These are phyloP conservation scores for Pseudonitzschia delicatissima DNA, from an alignment of 108 stramenopile species.

Conservation along the genomic window DNA sequence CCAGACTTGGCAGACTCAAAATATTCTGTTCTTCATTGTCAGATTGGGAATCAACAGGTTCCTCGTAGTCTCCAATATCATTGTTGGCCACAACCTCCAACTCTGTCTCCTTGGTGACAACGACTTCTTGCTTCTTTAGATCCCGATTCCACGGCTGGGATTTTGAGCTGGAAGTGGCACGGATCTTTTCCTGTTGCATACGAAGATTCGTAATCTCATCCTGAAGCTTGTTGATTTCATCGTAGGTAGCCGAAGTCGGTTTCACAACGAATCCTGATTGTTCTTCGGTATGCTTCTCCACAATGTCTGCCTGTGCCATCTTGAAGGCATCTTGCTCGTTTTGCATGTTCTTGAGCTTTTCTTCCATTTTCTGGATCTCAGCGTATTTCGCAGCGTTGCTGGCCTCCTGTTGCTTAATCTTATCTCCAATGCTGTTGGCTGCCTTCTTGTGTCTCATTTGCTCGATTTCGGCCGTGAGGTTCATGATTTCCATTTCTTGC, in stretches of 20 bases:
- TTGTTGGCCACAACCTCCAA: neutral
- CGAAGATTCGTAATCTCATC: neutral
- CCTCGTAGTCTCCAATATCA: neutral
- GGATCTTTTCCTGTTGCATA: neutral
- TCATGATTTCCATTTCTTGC: constrained; percentile 12
- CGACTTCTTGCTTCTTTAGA: neutral
- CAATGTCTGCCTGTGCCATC: neutral
- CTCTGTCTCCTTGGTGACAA: neutral
- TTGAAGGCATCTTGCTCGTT: constrained; percentile 11
- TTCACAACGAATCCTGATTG: constrained; percentile 38
- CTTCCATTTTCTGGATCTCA: constrained; percentile 23
- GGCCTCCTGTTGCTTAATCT: neutral
- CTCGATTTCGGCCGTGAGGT: constrained; percentile 1
- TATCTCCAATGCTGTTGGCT: neutral
- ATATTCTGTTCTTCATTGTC: neutral
- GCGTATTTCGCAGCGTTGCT: constrained; percentile 22
- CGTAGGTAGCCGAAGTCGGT: constrained; percentile 60
- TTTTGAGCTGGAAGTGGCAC: no score
- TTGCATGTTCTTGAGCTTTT: constrained; percentile 9
- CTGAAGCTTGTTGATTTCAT: constrained; percentile 1
- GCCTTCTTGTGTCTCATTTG: neutral
- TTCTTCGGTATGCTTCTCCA: neutral
- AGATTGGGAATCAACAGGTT: neutral
- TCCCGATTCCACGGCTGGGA: neutral
- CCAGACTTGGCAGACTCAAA: neutral